Conservation (phyloP, 495 filamentous ascomycete genomes). For the Oleoguttula mirabilis region DNA sequence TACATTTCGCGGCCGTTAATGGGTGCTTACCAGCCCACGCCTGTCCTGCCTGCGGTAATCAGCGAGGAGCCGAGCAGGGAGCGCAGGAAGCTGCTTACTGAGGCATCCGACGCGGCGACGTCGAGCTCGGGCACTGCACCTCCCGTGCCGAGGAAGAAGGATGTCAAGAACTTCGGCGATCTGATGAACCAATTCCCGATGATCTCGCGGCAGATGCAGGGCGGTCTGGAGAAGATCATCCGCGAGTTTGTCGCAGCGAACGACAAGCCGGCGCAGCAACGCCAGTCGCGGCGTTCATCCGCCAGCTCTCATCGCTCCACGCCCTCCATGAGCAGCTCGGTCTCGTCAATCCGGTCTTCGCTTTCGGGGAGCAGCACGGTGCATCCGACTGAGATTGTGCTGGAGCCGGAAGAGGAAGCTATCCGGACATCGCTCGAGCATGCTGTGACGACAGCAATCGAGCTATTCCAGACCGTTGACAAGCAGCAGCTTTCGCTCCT, state of each 20-base stretch:
- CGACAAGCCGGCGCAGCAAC: constrained; percentile 69
- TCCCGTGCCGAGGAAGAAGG: constrained; percentile 56
- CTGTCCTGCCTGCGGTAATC: constrained; percentile 26
- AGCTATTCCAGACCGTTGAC: constrained; percentile 89
- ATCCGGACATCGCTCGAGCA: constrained; percentile 81
- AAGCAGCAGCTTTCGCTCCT: constrained; percentile 88
- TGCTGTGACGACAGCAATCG: constrained; percentile 84
- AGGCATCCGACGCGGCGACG: constrained; percentile 17
- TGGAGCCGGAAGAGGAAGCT: constrained; percentile 76
- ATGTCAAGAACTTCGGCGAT: constrained; percentile 81
- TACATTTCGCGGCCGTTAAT: constrained; percentile 90
- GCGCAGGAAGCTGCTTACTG: constrained; percentile 15
- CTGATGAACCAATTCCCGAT: constrained; percentile 86
- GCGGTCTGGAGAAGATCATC: constrained; percentile 80
- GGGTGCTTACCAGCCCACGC: constrained; percentile 62
- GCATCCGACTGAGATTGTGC: constrained; percentile 29
- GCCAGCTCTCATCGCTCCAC: constrained; percentile 20
- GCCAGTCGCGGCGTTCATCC: constrained; percentile 44
- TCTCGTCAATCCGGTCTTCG: constrained; percentile 22
- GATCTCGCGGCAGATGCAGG: constrained; percentile 94
- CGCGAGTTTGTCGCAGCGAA: constrained; percentile 77
- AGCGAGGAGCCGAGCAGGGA: constrained; percentile 19
- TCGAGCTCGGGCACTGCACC: constrained; percentile 15
- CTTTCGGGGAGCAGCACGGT: constrained; percentile 19
- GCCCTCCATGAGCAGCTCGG: constrained; percentile 15